These are phyloP conservation scores for Plectosphaerella cucumerina DNA, from an alignment of 2,329 filamentous ascomycete species.

Conservation along the genomic window DNA sequence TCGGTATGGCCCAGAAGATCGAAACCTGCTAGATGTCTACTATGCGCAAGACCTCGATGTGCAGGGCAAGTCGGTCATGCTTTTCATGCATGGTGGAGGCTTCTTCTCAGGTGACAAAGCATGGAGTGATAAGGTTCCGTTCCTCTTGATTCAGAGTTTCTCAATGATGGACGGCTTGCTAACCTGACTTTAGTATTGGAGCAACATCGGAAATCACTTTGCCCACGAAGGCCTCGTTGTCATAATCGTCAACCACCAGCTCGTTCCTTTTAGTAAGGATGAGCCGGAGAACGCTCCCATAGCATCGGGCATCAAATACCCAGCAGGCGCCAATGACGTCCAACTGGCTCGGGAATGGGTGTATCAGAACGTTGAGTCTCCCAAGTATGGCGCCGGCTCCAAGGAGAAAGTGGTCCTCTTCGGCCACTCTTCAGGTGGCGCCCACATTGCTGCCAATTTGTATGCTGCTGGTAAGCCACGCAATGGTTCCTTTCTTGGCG, in stretches of 20 bases:
- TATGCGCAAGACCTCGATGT: neutral
- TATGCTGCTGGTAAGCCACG: slow-evolving; percentile 11
- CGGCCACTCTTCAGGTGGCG: slow-evolving; percentile 13
- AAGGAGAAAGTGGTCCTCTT: slow-evolving; percentile 9
- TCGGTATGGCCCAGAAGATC: neutral
- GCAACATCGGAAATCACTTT: slow-evolving; percentile 11
- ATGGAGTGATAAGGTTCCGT: slow-evolving; percentile 9
- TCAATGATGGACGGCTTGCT: no score
- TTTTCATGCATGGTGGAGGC: slow-evolving; percentile 49
- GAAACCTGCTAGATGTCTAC: neutral
- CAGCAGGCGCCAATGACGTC: slow-evolving; percentile 12
- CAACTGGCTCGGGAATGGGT: slow-evolving; percentile 13
- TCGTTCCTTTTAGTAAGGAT: slow-evolving; percentile 5
- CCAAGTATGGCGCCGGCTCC: slow-evolving; percentile 8
- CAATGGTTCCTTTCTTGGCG: no score
- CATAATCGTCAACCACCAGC: slow-evolving; percentile 11
- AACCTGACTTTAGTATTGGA: slow-evolving; percentile 12
- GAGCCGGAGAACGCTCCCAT: neutral
- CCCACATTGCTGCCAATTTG: slow-evolving; percentile 11
- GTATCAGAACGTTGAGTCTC: slow-evolving; percentile 5
- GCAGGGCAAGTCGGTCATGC: slow-evolving; percentile 7
- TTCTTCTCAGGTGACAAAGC: slow-evolving; percentile 41
- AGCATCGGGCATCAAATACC: slow-evolving; percentile 1
- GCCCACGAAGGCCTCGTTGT: slow-evolving; percentile 7
- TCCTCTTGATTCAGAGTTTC: no score